Evolutionary conservation across 306 rosid genomes (phyloP).

Genomic region (Corylus heterophylla): DNA sequence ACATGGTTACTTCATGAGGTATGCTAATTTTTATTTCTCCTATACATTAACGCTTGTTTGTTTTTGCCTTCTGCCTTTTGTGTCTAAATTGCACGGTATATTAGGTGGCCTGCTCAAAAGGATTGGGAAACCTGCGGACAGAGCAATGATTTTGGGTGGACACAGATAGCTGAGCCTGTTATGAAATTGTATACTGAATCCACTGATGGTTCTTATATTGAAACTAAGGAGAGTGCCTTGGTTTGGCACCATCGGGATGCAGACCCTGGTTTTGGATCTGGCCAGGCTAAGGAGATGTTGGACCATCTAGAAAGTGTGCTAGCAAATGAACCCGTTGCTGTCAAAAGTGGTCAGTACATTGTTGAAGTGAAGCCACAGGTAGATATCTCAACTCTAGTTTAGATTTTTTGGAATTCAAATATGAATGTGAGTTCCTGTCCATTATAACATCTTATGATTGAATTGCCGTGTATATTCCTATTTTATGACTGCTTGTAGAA

Average conservation of each 20-base stretch:
- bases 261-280: slow-evolving; percentile 63
- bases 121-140: slow-evolving; percentile 60
- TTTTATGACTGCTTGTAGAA: neutral
- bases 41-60: neutral
- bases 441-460: neutral
- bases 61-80: neutral
- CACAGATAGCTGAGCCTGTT: slow-evolving; percentile 63
- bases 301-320: slow-evolving; percentile 74
- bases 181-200: slow-evolving; percentile 65
- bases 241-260: slow-evolving; percentile 82
- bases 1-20: slow-evolving; percentile 63
- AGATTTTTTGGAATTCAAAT: neutral
- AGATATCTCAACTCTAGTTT: neutral
- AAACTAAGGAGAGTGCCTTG: slow-evolving; percentile 63
- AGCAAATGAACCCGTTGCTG: slow-evolving; percentile 70
- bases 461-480: neutral
- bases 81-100: neutral
- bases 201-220: slow-evolving; percentile 68
- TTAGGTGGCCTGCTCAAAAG: slow-evolving; percentile 61
- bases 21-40: neutral
- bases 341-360: slow-evolving; percentile 62
- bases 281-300: slow-evolving; percentile 70
- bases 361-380: slow-evolving; percentile 85
- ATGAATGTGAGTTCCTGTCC: neutral
- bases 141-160: slow-evolving; percentile 57